Conservation (phyloP, 2,329 filamentous ascomycete species). For the Colletotrichum salicis region DNA sequence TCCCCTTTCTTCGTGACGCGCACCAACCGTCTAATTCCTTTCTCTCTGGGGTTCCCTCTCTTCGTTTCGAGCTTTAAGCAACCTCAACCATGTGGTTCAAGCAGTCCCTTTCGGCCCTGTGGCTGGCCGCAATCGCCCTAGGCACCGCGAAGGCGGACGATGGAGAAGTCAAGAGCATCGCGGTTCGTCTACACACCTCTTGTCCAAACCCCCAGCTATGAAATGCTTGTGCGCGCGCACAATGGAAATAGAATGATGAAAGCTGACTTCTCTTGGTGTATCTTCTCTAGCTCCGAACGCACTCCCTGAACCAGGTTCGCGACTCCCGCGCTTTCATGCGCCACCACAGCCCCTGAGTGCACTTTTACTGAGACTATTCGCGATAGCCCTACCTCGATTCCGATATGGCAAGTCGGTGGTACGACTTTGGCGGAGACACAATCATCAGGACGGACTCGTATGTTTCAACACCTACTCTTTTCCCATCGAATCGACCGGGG, state of each 20-base stretch:
- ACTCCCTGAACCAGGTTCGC: conserved; percentile 79
- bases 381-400: conserved; percentile 92
- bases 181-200: conserved; percentile 48
- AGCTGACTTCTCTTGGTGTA: conserved; percentile 32
- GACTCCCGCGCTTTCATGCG: conserved; percentile 10
- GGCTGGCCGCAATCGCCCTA: conserved; percentile 62
- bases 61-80: conserved; percentile 17
- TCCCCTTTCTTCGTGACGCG: conserved; percentile 4
- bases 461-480: conserved; percentile 40
- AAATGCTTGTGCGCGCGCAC: neutral
- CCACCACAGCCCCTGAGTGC: conserved; percentile 10
- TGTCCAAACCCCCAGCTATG: no score
- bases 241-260: conserved; percentile 3
- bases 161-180: conserved; percentile 60
- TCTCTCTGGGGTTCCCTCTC: conserved; percentile 22
- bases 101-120: conserved; percentile 57
- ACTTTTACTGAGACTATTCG: conserved; percentile 31
- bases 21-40: neutral
- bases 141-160: conserved; percentile 59
- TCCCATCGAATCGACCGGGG: neutral
- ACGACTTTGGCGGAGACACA: conserved; percentile 97
- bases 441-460: conserved; percentile 80
- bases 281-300: conserved; percentile 78
- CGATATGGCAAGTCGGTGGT: conserved; percentile 98
- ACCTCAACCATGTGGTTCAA: conserved; percentile 57